Evolutionary conservation across 371 early-diverging fungal species (phyloP).

Genomic region (Rhizomucor miehei): DNA sequence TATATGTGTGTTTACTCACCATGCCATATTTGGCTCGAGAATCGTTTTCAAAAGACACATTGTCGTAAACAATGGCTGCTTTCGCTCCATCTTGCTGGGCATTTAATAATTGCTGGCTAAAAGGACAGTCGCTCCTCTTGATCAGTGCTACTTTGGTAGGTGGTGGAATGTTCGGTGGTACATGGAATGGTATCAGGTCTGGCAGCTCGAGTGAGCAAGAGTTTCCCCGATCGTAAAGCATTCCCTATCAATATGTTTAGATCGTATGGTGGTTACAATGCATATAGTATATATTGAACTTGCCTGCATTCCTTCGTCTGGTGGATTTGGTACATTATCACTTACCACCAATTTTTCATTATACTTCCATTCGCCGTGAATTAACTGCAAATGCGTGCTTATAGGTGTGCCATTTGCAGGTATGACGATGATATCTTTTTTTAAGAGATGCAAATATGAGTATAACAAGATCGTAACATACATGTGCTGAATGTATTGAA

Average conservation of each 20-base stretch:
- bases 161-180: constrained; percentile 1
- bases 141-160: constrained; percentile 25
- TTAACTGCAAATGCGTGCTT: constrained; percentile 1
- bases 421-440: constrained; percentile 13
- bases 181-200: constrained; percentile 8
- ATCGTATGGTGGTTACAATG: background rate
- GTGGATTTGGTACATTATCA: constrained; percentile 12
- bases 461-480: background rate
- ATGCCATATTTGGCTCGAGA: constrained; percentile 11
- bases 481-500: background rate
- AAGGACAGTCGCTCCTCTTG: constrained; percentile 22
- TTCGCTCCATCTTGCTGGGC: constrained; percentile 30
- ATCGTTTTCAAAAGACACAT: constrained; percentile 18
- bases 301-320: constrained; percentile 18
- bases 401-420: background rate
- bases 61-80: constrained; percentile 29
- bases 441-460: background rate
- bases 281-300: background rate
- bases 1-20: constrained; percentile 9
- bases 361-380: constrained; percentile 18
- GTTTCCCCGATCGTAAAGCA: constrained; percentile 21
- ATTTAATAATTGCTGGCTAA: constrained; percentile 23
- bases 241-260: constrained; percentile 8
- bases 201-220: constrained; percentile 6
- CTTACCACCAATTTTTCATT: constrained; percentile 5